These are phyloP conservation scores for Aleurites moluccanus DNA, from an alignment of 441 rosid species.

Conservation along the genomic window DNA sequence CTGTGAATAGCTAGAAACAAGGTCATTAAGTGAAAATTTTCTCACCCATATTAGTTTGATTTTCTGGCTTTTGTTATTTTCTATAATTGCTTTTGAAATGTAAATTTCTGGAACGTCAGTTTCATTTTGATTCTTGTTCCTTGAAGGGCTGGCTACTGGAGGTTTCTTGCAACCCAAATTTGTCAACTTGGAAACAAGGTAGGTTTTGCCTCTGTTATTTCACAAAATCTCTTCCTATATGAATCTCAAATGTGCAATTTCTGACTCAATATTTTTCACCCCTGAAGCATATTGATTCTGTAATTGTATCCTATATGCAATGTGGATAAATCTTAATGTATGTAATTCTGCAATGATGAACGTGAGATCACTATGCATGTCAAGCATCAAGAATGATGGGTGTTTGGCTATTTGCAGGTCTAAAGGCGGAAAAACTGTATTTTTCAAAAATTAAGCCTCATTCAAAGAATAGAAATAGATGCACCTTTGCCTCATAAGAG, in stretches of 20 bases:
- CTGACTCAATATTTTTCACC: neutral
- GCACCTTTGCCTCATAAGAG: conserved; percentile 33
- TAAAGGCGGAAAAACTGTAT: conserved; percentile 22
- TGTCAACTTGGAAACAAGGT: conserved; percentile 35
- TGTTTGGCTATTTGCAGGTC: conserved; percentile 39
- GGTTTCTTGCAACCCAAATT: conserved; percentile 34
- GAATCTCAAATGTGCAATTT: neutral
- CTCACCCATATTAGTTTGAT: neutral
- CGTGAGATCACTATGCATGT: neutral
- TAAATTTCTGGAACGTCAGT: neutral
- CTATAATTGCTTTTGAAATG: neutral
- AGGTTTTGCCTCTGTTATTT: conserved; percentile 13
- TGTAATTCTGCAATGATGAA: neutral
- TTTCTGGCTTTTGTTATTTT: neutral
- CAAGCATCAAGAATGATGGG: neutral
- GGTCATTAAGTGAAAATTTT: neutral
- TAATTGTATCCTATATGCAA: neutral
- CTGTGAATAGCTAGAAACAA: neutral
- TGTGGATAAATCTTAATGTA: neutral
- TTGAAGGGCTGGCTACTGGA: conserved; percentile 36
- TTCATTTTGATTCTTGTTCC: neutral
- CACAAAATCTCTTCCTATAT: neutral
- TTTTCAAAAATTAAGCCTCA: conserved; percentile 21
- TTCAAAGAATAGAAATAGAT: conserved; percentile 22
- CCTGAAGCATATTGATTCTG: neutral